Evolutionary conservation across 768 basidiomycete genomes (phyloP).

Genomic region (Amanita brunnescens): DNA sequence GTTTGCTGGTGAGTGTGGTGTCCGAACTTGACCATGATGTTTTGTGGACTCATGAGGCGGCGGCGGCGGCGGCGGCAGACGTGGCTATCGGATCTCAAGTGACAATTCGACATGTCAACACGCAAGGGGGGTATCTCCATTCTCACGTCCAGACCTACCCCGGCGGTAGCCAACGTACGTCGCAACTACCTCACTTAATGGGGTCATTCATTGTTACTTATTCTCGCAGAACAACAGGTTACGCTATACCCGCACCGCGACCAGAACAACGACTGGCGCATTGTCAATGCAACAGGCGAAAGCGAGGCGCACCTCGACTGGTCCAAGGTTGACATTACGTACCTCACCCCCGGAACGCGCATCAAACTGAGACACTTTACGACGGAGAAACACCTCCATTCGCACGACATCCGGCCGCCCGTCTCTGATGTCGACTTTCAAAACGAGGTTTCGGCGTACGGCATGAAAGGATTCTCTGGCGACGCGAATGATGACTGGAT

Average conservation of each 20-base stretch:
- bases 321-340: constrained; percentile 42
- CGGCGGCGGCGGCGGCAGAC: no score
- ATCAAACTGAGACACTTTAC: constrained; percentile 75
- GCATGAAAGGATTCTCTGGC: constrained; percentile 74
- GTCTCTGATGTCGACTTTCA: constrained; percentile 98
- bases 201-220: not conserved
- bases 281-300: constrained; percentile 63
- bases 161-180: constrained; percentile 75
- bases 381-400: constrained; percentile 86
- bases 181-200: not conserved
- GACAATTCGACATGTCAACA: constrained; percentile 85
- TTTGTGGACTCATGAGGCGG: not conserved
- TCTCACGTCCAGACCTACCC: constrained; percentile 91
- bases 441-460: constrained; percentile 95
- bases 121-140: constrained; percentile 98
- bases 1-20: constrained; percentile 57
- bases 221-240: constrained; percentile 81
- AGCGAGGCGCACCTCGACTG: constrained; percentile 34
- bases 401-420: constrained; percentile 90
- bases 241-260: constrained; percentile 99
- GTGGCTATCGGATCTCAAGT: constrained; percentile 78
- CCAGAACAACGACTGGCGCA: constrained; percentile 87
- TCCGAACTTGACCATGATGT: not conserved
- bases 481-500: constrained; percentile 93
- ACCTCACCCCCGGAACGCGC: constrained; percentile 55